Conservation (phyloP, 306 rosid species). For the Fragaria iinumae region DNA sequence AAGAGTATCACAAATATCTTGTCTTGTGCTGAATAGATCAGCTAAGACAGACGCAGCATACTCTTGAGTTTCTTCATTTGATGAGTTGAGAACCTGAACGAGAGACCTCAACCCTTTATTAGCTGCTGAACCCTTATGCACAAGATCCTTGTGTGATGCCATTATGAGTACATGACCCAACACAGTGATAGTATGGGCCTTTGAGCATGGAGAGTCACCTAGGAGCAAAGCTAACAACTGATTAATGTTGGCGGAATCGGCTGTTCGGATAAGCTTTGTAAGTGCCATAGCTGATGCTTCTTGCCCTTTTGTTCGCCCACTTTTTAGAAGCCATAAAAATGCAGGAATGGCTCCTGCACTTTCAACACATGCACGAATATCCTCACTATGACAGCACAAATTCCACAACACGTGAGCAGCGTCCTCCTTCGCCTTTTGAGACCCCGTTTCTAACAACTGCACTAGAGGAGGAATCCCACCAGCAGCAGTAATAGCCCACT, state of each 20-base stretch:
- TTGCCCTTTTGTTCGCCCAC: constrained; percentile 83
- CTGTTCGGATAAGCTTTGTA: constrained; percentile 68
- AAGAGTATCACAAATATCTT: constrained; percentile 85
- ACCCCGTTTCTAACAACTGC: constrained; percentile 87
- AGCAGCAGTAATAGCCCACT: constrained; percentile 99
- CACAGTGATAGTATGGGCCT: constrained; percentile 71
- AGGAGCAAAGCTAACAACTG: constrained; percentile 85
- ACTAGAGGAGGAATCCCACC: constrained; percentile 97
- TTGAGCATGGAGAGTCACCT: constrained; percentile 73
- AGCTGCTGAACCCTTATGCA: constrained; percentile 78
- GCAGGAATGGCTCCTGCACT: constrained; percentile 79
- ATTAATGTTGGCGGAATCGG: constrained; percentile 92
- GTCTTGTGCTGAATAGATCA: constrained; percentile 79
- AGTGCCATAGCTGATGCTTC: constrained; percentile 94
- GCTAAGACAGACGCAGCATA: constrained; percentile 89
- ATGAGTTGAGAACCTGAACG: constrained; percentile 77
- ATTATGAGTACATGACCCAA: constrained; percentile 83
- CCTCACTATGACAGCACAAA: constrained; percentile 95
- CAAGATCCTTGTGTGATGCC: constrained; percentile 72
- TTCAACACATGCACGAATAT: constrained; percentile 86
- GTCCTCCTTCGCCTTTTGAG: constrained; percentile 92
- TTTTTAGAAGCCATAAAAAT: constrained; percentile 84
- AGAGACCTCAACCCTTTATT: constrained; percentile 79
- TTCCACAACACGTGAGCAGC: constrained; percentile 92
- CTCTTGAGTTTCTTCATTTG: constrained; percentile 83